A percentile compares a stretch with the other conserved stretches of the same genome.
These are phyloP conservation scores for Fusarium virguliforme DNA, from an alignment of 2,329 filamentous ascomycete species.

Conservation along the genomic window DNA sequence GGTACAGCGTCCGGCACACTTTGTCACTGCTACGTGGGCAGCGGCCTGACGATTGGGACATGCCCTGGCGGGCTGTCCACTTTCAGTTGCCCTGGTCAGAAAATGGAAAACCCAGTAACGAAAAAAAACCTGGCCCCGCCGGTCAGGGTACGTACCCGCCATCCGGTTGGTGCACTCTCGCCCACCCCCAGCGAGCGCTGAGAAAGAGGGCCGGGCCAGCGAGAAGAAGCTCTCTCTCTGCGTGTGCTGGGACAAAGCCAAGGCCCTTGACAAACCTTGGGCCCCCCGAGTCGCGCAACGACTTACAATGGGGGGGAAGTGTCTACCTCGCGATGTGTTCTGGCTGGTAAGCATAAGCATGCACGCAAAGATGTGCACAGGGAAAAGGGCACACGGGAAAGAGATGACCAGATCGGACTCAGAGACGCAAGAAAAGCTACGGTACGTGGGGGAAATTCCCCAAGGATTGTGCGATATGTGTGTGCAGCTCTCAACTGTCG, in stretches of 20 bases:
- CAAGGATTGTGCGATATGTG: constrained; percentile 28
- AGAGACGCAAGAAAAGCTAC: constrained; percentile 26
- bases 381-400: constrained; percentile 31
- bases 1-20: constrained; percentile 11
- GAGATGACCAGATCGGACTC: constrained; percentile 23
- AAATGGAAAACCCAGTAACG: constrained; percentile 43
- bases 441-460: constrained; percentile 37
- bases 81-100: constrained; percentile 36
- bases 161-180: constrained; percentile 40
- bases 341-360: constrained; percentile 32
- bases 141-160: constrained; percentile 43
- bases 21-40: constrained; percentile 31
- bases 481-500: constrained; percentile 21
- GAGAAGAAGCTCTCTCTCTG: constrained; percentile 8
- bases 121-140: constrained; percentile 19
- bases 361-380: constrained; percentile 25
- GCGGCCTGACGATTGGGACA: constrained; percentile 20
- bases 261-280: constrained; percentile 39
- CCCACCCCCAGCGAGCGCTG: constrained; percentile 27
- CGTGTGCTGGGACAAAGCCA: constrained; percentile 22
- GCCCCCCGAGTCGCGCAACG: constrained; percentile 27
- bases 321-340: constrained; percentile 7
- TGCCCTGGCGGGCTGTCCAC: constrained; percentile 32
- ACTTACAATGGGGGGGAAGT: background rate
- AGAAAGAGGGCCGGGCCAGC: constrained; percentile 18